Conservation (phyloP, 768 basidiomycete genomes). For the Tremella fuciformis region DNA sequence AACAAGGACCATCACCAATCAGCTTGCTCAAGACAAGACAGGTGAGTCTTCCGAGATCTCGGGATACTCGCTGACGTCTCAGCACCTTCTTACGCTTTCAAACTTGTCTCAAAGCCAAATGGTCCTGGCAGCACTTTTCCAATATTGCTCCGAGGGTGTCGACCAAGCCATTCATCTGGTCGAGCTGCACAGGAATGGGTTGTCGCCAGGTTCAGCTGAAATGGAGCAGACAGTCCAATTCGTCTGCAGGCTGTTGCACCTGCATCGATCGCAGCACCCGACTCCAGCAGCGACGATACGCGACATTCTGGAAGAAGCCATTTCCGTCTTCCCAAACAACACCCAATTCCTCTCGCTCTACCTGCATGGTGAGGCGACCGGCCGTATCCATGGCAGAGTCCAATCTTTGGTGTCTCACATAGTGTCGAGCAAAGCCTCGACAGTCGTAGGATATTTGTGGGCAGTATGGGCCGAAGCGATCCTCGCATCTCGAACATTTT, state of each 20-base stretch:
- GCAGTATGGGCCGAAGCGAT: slow-evolving; percentile 46
- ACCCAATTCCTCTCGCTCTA: slow-evolving; percentile 51
- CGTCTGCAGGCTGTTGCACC: slow-evolving; percentile 43
- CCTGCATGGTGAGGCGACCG: slow-evolving; percentile 48
- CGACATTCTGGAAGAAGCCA: slow-evolving; percentile 46
- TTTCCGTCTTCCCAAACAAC: slow-evolving; percentile 51
- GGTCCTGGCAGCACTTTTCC: slow-evolving; percentile 37
- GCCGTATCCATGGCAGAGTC: slow-evolving; percentile 51
- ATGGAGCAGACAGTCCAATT: slow-evolving; percentile 47
- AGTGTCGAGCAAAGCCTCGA: slow-evolving; percentile 1
- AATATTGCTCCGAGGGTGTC: slow-evolving; percentile 33
- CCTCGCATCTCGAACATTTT: slow-evolving; percentile 33
- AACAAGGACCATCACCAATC: slow-evolving; percentile 10
- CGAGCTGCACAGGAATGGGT: slow-evolving; percentile 30
- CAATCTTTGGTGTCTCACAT: slow-evolving; percentile 46
- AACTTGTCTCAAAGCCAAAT: slow-evolving; percentile 11
- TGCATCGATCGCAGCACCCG: slow-evolving; percentile 27
- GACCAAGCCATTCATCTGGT: slow-evolving; percentile 28
- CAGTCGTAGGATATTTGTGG: slow-evolving; percentile 44
- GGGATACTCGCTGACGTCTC: neutral
- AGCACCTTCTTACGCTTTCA: neutral
- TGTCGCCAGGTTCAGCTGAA: slow-evolving; percentile 29
- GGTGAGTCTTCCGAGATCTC: slow-evolving; percentile 18
- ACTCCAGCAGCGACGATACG: slow-evolving; percentile 45
- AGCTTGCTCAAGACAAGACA: slow-evolving; percentile 29